Evolutionary conservation across 768 basidiomycete species (phyloP), one percentile per base, ranked within the genome.

Genomic region (Daedaleopsis nitida): DNA sequence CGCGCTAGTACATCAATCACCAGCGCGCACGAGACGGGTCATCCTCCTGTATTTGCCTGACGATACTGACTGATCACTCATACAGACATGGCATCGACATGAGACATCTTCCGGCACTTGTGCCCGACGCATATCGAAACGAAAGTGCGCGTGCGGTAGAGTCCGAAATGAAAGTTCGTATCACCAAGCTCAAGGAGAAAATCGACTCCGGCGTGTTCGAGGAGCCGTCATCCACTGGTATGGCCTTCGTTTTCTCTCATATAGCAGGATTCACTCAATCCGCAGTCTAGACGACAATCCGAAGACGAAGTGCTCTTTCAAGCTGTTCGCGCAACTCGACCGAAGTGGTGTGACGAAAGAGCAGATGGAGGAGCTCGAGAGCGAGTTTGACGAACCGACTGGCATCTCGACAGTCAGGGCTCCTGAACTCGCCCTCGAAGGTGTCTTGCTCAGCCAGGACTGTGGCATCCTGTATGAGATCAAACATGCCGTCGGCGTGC

Each of bases 391-490:
- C 60, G 81, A 81, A 21, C 92, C 92, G 9, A 90, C 89, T 0
- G 92, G 92, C 2, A 80, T 85, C 60, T 78, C 81, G 69, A 91
- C 88, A 0, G 77, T 82, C 9, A 69, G 72, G 2, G 72, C 83
- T 0, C 89, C 89, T 2, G 82, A 81, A 37, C 70, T 91, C 55
- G 76, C 76, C 2, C 68, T 92, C 47, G 83, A 81, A 53, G 89
- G 85, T 10, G 75, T 95, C 8, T 70, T 94, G 1, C 68, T 95
- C 50, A 95, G 94, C 70, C 84, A 83, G 67, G 84, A 91, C 61
- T 96, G 94, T 69, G 94, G 91, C 3, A 73, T 94, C 42, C 72
- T 93, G 42, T 86, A 86, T 52, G 86, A 87, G 59, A 68, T 93
- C 5, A 79, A 78, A 27, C 82, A 87, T 23, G 84, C 87, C 0